Evolutionary conservation across 2,329 filamentous ascomycete species (phyloP).

Genomic region (Penicillium sp.): DNA sequence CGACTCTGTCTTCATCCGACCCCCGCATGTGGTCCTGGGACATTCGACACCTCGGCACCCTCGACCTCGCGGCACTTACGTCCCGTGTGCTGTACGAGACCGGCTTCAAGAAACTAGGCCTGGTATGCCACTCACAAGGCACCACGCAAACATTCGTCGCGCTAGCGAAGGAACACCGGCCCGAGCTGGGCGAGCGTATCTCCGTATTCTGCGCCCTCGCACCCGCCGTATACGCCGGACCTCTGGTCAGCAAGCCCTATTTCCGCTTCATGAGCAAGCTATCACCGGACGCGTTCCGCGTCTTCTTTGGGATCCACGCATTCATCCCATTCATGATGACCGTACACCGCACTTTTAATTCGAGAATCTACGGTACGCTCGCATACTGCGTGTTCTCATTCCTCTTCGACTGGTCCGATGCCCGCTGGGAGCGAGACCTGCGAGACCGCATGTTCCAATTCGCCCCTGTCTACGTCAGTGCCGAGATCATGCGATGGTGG

Average conservation of each 20-base stretch:
- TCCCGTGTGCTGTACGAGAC: conserved; percentile 80
- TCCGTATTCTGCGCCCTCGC: conserved; percentile 90
- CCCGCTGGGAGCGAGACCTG: conserved; percentile 78
- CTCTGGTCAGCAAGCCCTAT: conserved; percentile 81
- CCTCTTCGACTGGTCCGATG: conserved; percentile 84
- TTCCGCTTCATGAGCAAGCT: conserved; percentile 90
- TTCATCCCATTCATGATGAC: conserved; percentile 95
- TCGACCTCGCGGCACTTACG: conserved; percentile 80
- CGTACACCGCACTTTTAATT: conserved; percentile 69
- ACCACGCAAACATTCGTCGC: conserved; percentile 88
- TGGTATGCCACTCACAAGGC: conserved; percentile 87
- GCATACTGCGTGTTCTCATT: conserved; percentile 90
- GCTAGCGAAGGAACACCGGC: conserved; percentile 84
- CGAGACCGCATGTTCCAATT: conserved; percentile 88
- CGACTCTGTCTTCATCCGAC: conserved; percentile 68
- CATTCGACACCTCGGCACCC: conserved; percentile 87
- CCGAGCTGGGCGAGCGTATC: conserved; percentile 77
- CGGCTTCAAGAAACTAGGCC: conserved; percentile 76
- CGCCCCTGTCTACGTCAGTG: conserved; percentile 83
- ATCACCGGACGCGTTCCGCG: conserved; percentile 71
- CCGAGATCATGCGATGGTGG: conserved; percentile 96
- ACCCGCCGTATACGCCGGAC: conserved; percentile 86
- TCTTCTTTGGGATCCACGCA: conserved; percentile 87
- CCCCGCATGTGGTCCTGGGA: conserved; percentile 98
- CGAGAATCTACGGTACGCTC: conserved; percentile 72